phyloP scores from a whole-genome alignment of 2,329 filamentous ascomycete species.

The Penicillium sp. region DNA sequence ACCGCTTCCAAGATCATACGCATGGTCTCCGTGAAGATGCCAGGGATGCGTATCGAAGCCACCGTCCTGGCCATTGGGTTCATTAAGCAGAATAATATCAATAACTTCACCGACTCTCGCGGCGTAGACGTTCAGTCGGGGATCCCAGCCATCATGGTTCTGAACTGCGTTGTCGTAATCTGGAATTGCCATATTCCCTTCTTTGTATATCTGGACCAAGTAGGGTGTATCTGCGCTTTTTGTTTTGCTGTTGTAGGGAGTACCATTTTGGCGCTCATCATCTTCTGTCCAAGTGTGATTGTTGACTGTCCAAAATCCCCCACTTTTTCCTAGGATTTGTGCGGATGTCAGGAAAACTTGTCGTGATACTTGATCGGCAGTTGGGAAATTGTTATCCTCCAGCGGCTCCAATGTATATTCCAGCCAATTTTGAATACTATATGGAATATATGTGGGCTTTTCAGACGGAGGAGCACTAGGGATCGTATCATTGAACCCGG shows the following conservation, averaged over 20 bases:
- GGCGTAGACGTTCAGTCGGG: not conserved
- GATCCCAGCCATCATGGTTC: not conserved
- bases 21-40: conserved; percentile 1
- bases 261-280: not conserved
- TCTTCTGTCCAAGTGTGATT: conserved; percentile 1
- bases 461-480: too few relatives aligned
- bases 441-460: conserved; percentile 59
- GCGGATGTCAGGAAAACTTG: not conserved
- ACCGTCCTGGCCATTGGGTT: not conserved
- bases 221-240: not conserved
- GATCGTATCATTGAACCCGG: too few relatives aligned
- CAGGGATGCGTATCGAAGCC: conserved; percentile 1
- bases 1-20: not conserved
- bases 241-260: not conserved
- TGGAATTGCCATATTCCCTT: not conserved
- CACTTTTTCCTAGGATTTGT: not conserved
- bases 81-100: not conserved
- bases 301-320: not conserved
- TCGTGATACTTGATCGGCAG: conserved; percentile 31
- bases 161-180: not conserved
- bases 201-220: not conserved
- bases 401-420: conserved; percentile 30
- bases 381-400: conserved; percentile 37
- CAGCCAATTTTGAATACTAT: conserved; percentile 6
- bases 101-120: conserved; percentile 1